These are phyloP conservation scores for Monosporascus sp. DNA, from an alignment of 2,329 filamentous ascomycete genomes.

Conservation along the genomic window DNA sequence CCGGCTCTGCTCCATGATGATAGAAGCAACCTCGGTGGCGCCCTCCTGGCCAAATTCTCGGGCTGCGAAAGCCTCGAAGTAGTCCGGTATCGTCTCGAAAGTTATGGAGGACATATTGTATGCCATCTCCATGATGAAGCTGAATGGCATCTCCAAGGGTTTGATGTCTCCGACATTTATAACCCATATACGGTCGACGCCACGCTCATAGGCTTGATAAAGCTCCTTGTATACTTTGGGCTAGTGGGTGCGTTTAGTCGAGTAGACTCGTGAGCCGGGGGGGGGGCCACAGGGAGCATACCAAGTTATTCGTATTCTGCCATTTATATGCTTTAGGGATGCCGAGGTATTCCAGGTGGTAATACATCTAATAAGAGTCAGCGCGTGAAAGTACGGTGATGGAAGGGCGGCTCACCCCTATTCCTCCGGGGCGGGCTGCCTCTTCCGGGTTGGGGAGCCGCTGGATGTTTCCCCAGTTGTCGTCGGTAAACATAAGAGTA, in stretches of 20 bases:
- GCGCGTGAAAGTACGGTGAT: neutral
- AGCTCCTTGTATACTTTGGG: constrained; percentile 37
- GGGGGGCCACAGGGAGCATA: constrained; percentile 37
- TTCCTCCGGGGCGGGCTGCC: constrained; percentile 53
- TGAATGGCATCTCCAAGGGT: constrained; percentile 35
- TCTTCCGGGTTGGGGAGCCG: constrained; percentile 57
- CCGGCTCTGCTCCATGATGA: constrained; percentile 48
- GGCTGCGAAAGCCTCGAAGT: constrained; percentile 40
- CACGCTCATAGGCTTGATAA: constrained; percentile 52
- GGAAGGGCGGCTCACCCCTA: constrained; percentile 42
- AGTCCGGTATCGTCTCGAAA: constrained; percentile 31
- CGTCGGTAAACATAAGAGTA: constrained; percentile 63
- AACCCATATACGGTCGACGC: constrained; percentile 59
- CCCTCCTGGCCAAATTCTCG: constrained; percentile 45
- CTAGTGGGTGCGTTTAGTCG: neutral
- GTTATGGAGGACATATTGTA: constrained; percentile 48
- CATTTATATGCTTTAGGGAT: constrained; percentile 46
- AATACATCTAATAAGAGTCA: constrained; percentile 37
- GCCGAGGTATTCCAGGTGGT: constrained; percentile 51
- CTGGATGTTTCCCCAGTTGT: constrained; percentile 63
- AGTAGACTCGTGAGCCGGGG: neutral
- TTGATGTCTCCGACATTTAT: constrained; percentile 65
- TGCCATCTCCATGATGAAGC: constrained; percentile 33
- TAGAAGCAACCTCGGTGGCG: constrained; percentile 39
- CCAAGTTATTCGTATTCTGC: constrained; percentile 61